Evolutionary conservation across 257 asterid genomes (phyloP).

Genomic region (Solanum sitiens): DNA sequence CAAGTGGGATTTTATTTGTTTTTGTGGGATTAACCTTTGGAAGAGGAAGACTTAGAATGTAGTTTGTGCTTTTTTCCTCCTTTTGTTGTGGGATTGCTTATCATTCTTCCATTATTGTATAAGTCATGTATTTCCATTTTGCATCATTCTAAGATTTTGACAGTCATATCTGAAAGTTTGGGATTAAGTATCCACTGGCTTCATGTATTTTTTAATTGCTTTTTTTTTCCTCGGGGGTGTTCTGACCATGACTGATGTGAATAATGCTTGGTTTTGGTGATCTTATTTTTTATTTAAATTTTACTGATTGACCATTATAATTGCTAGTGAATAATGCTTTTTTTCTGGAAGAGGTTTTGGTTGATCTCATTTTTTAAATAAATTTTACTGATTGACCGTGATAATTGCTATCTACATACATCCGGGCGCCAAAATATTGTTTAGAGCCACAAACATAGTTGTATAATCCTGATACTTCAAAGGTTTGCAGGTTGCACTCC

Average conservation of each 20-base stretch:
- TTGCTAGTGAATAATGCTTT: neutral
- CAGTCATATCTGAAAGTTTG: neutral
- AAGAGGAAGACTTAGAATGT: neutral
- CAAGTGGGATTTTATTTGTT: neutral
- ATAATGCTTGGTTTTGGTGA: neutral
- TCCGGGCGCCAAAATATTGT: neutral
- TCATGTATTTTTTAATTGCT: neutral
- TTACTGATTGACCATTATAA: neutral
- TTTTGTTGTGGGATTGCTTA: neutral
- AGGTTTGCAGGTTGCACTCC: conserved; percentile 78
- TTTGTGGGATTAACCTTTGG: neutral
- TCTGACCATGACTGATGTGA: neutral
- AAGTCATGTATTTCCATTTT: neutral
- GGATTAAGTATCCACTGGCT: neutral
- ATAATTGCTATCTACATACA: neutral
- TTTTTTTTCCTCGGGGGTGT: neutral
- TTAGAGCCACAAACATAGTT: neutral
- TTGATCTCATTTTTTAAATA: neutral
- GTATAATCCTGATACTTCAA: neutral
- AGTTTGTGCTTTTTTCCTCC: neutral
- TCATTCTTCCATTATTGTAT: neutral
- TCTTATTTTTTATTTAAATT: neutral
- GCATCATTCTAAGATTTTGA: neutral
- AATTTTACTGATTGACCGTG: neutral
- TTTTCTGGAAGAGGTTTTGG: neutral